Base-by-base conservation (phyloP, 1,284 basidiomycete species). In the Apiotrichum gracile region DNA sequence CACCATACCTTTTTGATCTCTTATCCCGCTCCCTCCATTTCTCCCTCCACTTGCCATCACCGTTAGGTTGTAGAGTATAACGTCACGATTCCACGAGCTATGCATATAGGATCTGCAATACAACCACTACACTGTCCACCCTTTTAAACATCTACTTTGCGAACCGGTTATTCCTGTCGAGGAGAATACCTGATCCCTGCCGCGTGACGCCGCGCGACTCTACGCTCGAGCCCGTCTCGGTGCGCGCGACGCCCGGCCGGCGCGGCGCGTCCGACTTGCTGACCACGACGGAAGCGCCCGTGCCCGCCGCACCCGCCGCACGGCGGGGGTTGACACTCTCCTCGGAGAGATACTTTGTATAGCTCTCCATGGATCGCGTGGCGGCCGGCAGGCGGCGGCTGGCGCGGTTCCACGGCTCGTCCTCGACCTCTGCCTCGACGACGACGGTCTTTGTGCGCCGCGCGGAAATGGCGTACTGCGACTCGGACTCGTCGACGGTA, bases 241-340 rank as follows among this genome's bases (percentile, higher is more conserved):
- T 33, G 31, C 35, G 8, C 38, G 38, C 38, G 31, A n/a, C n/a
- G n/a, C n/a, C n/a, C n/a, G n/a, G n/a, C n/a, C n/a, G n/a, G n/a
- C n/a, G n/a, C n/a, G n/a, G n/a, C n/a, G n/a, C n/a, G n/a, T n/a
- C n/a, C n/a, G n/a, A n/a, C n/a, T 14, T 14, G 5, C 31, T 10
- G 31, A 52, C 34, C 4, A 49, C 52, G 4, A 70, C 63, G 14
- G 69, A 67, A 0, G 66, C 69, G 13, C 60, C 63, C 3, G 58
- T 62, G 0, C 48, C 46, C 4, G 16, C 52, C 10, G 54, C 64
- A 1, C 56, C 60, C 1, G 29, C 31, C 9, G 31, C 16, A 4
- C 68, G 61, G 12, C 65, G 57, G 10, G 55, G 66, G 9, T 53
- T 58, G 34, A 55, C 52, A 2, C 64, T 62, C 55, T 70, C 66